Base-by-base conservation (phyloP, 495 filamentous ascomycete species). In the Parachaetomium inaequale region DNA sequence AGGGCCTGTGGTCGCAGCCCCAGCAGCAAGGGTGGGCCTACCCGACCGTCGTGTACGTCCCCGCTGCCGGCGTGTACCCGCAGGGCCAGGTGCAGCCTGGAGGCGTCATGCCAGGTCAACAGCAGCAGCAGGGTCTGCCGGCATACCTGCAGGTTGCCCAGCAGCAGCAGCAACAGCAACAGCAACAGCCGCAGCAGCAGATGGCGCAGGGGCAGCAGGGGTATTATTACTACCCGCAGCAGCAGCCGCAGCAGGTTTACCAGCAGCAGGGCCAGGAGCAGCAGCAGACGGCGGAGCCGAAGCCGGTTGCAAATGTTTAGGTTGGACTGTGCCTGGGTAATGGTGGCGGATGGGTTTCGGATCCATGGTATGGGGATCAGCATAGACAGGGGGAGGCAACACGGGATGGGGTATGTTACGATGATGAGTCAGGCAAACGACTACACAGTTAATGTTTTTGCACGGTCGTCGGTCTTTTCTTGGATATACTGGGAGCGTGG, bases 1-100 rank as follows among this genome's bases (percentile, higher is more conserved):
- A n/a, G 7, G 66, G 66, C 12, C 52, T 68, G 3, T 66, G 66
- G 63, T 63, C 63, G 15, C 51, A 42, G 14, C 43, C 56, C n/a
- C n/a, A n/a, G n/a, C 55, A 61, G 46, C 56, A n/a, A 4, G 34
- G 12, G 0, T 64, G 62, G 62, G 11, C 2, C 38, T 47, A 45
- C 28, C 36, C 38, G 23, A 1, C 14, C 17, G 28, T 34, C 17
- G 17, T 45, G 11, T 50, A 21, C 15, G 34, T 45, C 15, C 36
- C 12, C 1, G 1, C 36, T 1, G 15, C 7, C 17, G 17, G 1
- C 3, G n/a, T n/a, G n/a, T 46, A 46, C n/a, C 42, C 40, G 4
- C 46, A 11, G 2, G 43, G 23, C 4, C n/a, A 19, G 34, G 14
- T 15, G 15, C 2, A n/a, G 26, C 58, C 29, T 7, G 46, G 12